Evolutionary conservation across 495 filamentous ascomycete genomes (phyloP), one percentile per base, ranked within the genome.

Genomic region (Filosporella fistucella): DNA sequence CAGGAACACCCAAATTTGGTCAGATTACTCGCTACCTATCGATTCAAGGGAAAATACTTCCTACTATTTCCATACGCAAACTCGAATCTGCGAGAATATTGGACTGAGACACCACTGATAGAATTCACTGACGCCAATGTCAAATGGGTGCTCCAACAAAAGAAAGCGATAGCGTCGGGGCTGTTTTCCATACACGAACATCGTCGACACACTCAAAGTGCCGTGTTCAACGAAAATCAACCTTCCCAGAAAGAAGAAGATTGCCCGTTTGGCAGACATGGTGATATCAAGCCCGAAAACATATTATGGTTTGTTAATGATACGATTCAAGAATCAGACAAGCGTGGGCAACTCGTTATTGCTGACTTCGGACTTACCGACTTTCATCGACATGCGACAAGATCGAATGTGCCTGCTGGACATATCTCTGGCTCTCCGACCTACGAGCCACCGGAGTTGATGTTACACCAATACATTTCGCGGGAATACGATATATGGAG

Each of bases 31-130:
- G 48, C 48, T 16, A 38, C 39, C 2, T 35, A 24, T 12, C 2
- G 14, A 23, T 13, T 17, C n/a, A 16, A 10, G 8, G 17, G 22
- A 2, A 26, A 52, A 41, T 30, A 51, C 47, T 63, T 54, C 41
- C 38, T 65, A 20, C 51, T 61, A 30, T 60, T 63, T 44, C 51
- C 51, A 37, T 62, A 57, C 59, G 63, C 63, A 13, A 49, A 59
- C 24, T 54, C 58, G 6, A 55, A 42, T 22, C 42, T 64, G 4
- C 36, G 54, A 7, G 33, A 59, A n/a, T 51, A 60, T 16, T 62
- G 39, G 48, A 4, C 45, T 1, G 42, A 22, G 2, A 23, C 21
- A 6, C 5, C n/a, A 8, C 24, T 10, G 10, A 36, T 38, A 28
- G 16, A 49, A 8, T 21, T 41, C 7, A 14, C 20, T n/a, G 21